Conservation (phyloP, 176 grass and related monocot genomes). For the Oryza meridionalis region DNA sequence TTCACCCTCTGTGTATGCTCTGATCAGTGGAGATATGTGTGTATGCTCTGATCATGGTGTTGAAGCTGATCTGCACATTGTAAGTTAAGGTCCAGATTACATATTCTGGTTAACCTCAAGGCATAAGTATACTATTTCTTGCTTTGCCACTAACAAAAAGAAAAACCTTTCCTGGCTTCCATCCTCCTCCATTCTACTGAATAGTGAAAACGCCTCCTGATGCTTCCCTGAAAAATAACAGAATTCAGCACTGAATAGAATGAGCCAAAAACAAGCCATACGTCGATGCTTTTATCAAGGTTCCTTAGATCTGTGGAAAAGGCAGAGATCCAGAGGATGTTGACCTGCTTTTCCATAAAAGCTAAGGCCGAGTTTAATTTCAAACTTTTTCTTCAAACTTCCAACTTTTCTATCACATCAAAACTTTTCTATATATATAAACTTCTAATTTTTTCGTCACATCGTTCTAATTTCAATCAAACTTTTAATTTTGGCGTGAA, state of each 20-base stretch:
- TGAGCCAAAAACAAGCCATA: background rate
- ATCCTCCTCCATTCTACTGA: slow-evolving; percentile 78
- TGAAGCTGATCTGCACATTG: slow-evolving; percentile 83
- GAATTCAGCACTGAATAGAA: slow-evolving; percentile 16
- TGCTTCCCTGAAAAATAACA: slow-evolving; percentile 60
- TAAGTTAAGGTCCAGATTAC: slow-evolving; percentile 14
- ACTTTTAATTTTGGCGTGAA: no score
- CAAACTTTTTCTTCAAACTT: no score
- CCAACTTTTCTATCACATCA: no score
- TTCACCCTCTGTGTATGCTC: slow-evolving; percentile 55
- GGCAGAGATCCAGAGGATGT: background rate
- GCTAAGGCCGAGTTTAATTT: slow-evolving; percentile 29
- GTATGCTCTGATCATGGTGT: slow-evolving; percentile 83
- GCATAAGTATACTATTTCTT: background rate
- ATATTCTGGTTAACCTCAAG: background rate
- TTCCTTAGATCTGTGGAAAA: background rate
- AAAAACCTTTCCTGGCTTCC: slow-evolving; percentile 83
- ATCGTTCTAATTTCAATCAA: no score
- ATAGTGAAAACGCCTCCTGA: slow-evolving; percentile 62
- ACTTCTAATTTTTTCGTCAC: no score
- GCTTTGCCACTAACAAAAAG: background rate
- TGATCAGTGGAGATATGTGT: slow-evolving; percentile 67
- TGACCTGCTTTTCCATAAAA: slow-evolving; percentile 86
- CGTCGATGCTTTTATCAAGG: background rate
- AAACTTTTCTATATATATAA: no score